These are phyloP conservation scores for Xylariaceae sp. DNA, from an alignment of 2,329 filamentous ascomycete genomes.

Conservation along the genomic window DNA sequence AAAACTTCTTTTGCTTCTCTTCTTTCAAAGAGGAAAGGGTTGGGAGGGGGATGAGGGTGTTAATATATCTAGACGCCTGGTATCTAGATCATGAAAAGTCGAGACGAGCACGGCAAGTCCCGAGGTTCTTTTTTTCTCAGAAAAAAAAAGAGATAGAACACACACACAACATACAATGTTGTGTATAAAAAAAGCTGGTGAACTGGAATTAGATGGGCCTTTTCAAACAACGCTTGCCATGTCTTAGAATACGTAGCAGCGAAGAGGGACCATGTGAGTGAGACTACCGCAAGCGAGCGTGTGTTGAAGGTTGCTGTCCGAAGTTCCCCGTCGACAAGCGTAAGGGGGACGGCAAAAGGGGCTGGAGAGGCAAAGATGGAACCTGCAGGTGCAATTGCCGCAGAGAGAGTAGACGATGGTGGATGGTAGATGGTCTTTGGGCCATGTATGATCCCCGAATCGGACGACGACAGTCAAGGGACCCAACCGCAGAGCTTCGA, in stretches of 20 bases:
- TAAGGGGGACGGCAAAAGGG: constrained; percentile 29
- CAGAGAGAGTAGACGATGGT: constrained; percentile 22
- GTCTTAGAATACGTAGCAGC: constrained; percentile 22
- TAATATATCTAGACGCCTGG: constrained; percentile 6
- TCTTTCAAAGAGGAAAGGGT: constrained; percentile 10
- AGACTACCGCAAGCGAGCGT: constrained; percentile 17
- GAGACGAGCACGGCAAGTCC: constrained; percentile 17
- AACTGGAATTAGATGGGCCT: constrained; percentile 22
- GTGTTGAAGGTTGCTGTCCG: constrained; percentile 16
- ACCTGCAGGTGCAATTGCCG: constrained; percentile 31
- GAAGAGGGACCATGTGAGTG: constrained; percentile 18
- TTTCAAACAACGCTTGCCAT: constrained; percentile 29
- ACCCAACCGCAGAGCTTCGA: constrained; percentile 25
- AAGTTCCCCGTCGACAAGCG: constrained; percentile 29
- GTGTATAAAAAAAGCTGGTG: constrained; percentile 5
- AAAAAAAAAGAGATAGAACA: background rate
- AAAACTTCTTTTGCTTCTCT: constrained; percentile 3
- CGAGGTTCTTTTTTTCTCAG: background rate
- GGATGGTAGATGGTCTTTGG: constrained; percentile 26
- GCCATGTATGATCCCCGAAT: constrained; percentile 26
- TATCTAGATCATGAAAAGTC: constrained; percentile 26
- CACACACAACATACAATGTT: background rate
- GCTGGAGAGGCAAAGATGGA: constrained; percentile 32
- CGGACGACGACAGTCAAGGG: constrained; percentile 19
- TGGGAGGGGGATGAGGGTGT: constrained; percentile 10